Percentiles rank a stretch among this genome's conserved stretches.
phyloP scores from a whole-genome alignment of 108 stramenopile species.

The Cyclostephanos tholiformis region DNA sequence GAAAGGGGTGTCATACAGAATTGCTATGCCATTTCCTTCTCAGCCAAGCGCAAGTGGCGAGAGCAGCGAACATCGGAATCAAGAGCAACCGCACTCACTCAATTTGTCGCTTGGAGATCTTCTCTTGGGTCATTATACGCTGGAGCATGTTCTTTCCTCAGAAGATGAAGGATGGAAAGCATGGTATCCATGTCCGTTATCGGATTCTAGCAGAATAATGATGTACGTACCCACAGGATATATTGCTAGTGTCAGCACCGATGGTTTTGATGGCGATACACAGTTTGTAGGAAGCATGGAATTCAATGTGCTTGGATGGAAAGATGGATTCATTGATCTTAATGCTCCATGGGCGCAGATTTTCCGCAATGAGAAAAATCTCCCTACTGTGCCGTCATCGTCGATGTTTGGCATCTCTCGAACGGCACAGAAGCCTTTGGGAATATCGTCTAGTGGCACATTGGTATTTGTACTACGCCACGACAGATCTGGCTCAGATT shows the following conservation, averaged over 20 bases:
- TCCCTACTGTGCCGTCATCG: neutral
- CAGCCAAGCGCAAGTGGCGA: slow-evolving; percentile 1
- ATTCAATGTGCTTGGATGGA: slow-evolving; percentile 26
- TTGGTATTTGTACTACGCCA: slow-evolving; percentile 40
- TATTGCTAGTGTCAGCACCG: neutral
- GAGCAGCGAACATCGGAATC: slow-evolving; percentile 9
- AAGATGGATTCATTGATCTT: slow-evolving; percentile 40
- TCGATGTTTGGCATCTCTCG: slow-evolving; percentile 41
- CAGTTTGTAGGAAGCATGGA: slow-evolving; percentile 9
- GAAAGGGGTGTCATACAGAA: slow-evolving; percentile 32
- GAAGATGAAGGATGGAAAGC: slow-evolving; percentile 36
- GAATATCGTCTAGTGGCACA: slow-evolving; percentile 33
- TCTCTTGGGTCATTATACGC: slow-evolving; percentile 31
- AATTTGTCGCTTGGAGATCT: slow-evolving; percentile 44
- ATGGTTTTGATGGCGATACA: neutral
- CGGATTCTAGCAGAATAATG: slow-evolving; percentile 43
- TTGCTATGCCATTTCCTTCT: slow-evolving; percentile 23
- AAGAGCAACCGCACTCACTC: slow-evolving; percentile 7
- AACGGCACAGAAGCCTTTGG: slow-evolving; percentile 39
- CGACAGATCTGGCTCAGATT: neutral
- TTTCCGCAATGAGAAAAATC: neutral
- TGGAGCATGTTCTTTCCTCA: slow-evolving; percentile 13
- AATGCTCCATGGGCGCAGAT: slow-evolving; percentile 28
- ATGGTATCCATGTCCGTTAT: slow-evolving; percentile 50
- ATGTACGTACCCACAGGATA: slow-evolving; percentile 28